Conservation (phyloP, 345 rosid species). For the Citrus glauca region DNA sequence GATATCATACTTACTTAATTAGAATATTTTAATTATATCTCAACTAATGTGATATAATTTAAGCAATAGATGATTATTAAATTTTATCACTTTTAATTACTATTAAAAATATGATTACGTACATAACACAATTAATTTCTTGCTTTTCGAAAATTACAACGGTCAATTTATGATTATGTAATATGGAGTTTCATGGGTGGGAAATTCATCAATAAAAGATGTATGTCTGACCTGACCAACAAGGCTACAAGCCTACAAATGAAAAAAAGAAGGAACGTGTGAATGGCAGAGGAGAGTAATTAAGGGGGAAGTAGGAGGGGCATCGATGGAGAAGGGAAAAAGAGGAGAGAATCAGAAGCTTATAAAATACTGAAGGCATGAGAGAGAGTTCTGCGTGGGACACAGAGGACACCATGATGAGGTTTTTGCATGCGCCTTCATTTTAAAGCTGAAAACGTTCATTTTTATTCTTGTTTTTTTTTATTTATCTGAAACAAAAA, state of each 20-base stretch:
- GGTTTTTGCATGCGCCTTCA: conserved; percentile 80
- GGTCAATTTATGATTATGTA: neutral
- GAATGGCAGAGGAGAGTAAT: conserved; percentile 11
- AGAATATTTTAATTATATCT: too few relatives aligned
- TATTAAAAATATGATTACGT: too few relatives aligned
- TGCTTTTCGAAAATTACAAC: too few relatives aligned
- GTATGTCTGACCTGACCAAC: too few relatives aligned
- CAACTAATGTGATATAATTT: too few relatives aligned
- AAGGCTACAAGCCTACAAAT: too few relatives aligned
- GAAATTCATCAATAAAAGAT: neutral
- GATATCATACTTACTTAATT: too few relatives aligned
- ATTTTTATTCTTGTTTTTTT: neutral
- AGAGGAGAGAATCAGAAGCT: conserved; percentile 34
- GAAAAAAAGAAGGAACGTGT: too few relatives aligned
- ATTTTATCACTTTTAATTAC: too few relatives aligned
- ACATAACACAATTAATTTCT: too few relatives aligned
- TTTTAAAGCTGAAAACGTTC: conserved; percentile 44
- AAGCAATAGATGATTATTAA: too few relatives aligned
- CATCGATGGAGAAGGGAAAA: neutral
- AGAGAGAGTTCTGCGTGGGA: conserved; percentile 49
- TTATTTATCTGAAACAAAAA: too few relatives aligned
- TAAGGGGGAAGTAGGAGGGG: neutral
- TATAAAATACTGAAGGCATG: conserved; percentile 42
- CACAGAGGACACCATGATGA: conserved; percentile 72
- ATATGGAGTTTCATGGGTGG: neutral